Evolutionary conservation across 1,284 basidiomycete genomes (phyloP).

Genomic region (Fomitopsis schrenkii): DNA sequence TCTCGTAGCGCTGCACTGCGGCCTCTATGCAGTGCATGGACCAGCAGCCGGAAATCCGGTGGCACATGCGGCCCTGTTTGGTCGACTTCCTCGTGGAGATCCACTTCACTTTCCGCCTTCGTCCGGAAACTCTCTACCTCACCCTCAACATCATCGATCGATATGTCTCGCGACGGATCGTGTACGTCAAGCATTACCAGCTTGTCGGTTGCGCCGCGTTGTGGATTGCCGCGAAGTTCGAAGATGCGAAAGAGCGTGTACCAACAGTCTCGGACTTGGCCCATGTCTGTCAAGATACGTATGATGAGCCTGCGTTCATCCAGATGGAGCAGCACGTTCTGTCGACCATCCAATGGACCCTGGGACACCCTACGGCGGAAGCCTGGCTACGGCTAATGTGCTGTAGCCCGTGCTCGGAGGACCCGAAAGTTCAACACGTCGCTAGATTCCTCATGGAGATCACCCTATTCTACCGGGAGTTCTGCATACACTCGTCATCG

Average conservation of each 20-base stretch:
- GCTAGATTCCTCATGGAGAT: conserved; percentile 99
- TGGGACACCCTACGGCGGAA: conserved; percentile 98
- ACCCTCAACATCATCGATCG: conserved; percentile 99
- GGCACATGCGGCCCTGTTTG: conserved; percentile 99
- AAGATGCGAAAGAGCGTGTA: conserved; percentile 98
- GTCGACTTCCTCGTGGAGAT: conserved; percentile 99
- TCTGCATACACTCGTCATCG: conserved; percentile 83
- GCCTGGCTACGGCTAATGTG: conserved; percentile 89
- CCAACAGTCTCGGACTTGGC: conserved; percentile 92
- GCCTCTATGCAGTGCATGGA: conserved; percentile 94
- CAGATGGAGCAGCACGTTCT: conserved; percentile 98
- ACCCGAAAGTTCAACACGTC: conserved; percentile 87
- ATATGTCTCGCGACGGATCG: conserved; percentile 97
- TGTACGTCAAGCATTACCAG: conserved; percentile 99
- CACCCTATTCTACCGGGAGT: conserved; percentile 95
- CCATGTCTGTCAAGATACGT: conserved; percentile 92
- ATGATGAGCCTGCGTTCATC: conserved; percentile 94
- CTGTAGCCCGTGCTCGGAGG: conserved; percentile 71
- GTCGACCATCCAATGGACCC: conserved; percentile 92
- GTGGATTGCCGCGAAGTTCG: conserved; percentile 99
- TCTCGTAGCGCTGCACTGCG: conserved; percentile 72
- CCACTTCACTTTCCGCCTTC: conserved; percentile 94
- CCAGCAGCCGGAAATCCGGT: conserved; percentile 95
- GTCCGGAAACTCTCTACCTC: conserved; percentile 97
- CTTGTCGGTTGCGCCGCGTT: conserved; percentile 97